phyloP scores from a whole-genome alignment of 2,329 filamentous ascomycete genomes.

The Pseudocercospora crystallina region DNA sequence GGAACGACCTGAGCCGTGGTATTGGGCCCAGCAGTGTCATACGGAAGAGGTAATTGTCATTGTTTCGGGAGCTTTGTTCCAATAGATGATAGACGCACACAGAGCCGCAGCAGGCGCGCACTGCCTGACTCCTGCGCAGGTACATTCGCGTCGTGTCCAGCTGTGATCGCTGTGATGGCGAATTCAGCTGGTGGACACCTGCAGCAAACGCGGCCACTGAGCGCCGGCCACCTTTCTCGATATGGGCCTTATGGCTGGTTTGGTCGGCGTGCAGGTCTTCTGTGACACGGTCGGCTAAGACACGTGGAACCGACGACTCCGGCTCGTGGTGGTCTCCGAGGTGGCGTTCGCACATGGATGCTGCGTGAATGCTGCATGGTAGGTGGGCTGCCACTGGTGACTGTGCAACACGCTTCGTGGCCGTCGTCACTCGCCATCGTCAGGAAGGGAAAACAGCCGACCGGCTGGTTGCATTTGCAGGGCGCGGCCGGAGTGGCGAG shows the following conservation, averaged over 20 bases:
- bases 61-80: conserved; percentile 10
- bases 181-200: conserved; percentile 10
- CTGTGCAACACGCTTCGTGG: conserved; percentile 4
- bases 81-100: conserved; percentile 15
- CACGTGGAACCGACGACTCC: conserved; percentile 19
- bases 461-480: conserved; percentile 4
- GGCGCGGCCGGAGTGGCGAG: too few species aligned
- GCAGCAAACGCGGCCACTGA: conserved; percentile 9
- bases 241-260: conserved; percentile 4
- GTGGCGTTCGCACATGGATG: conserved; percentile 11
- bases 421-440: too few species aligned
- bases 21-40: conserved; percentile 7
- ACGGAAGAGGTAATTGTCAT: conserved; percentile 11
- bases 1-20: conserved; percentile 14
- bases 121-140: conserved; percentile 19
- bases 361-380: conserved; percentile 10
- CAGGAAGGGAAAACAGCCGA: conserved; percentile 2
- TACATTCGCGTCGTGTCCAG: conserved; percentile 16
- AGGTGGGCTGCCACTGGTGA: conserved; percentile 2
- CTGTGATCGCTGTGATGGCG: conserved; percentile 2
- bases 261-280: conserved; percentile 14
- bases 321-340: conserved; percentile 7
- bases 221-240: conserved; percentile 14
- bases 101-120: conserved; percentile 1
- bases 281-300: conserved; percentile 13